Evolutionary conservation across 176 grass and related monocot genomes (phyloP).

Genomic region (Otatea glauca): DNA sequence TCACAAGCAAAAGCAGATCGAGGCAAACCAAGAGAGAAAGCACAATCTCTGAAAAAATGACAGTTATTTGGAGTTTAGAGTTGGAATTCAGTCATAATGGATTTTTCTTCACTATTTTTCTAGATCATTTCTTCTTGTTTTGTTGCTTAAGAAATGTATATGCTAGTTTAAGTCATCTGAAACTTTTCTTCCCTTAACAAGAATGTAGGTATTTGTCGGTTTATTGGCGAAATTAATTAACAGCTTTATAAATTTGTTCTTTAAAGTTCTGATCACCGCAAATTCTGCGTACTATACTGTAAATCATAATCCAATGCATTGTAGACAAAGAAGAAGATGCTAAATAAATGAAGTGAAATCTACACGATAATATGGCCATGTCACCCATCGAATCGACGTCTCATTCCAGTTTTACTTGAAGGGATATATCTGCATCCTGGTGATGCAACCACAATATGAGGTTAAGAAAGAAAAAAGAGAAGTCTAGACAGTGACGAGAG

Average conservation of each 20-base stretch:
- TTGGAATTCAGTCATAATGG: background rate
- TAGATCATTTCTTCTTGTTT: conserved; percentile 42
- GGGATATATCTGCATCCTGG: background rate
- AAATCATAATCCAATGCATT: background rate
- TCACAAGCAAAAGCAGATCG: conserved; percentile 2
- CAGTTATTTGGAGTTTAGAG: conserved; percentile 12
- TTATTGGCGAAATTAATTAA: background rate
- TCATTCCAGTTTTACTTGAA: background rate
- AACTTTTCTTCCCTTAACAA: background rate
- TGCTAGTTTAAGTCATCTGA: background rate
- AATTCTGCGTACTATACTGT: background rate
- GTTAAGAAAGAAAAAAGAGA: too few species aligned
- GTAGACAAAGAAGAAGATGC: background rate
- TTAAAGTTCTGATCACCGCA: background rate
- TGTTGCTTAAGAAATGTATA: background rate
- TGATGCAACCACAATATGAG: too few species aligned
- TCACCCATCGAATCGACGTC: background rate
- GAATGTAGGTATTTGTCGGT: background rate
- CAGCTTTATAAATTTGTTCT: background rate
- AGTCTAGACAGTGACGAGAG: too few species aligned
- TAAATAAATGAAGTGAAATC: background rate
- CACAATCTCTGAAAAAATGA: conserved; percentile 16
- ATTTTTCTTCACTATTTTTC: conserved; percentile 31
- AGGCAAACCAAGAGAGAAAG: conserved; percentile 24
- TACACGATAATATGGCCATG: background rate